These are phyloP conservation scores for Seiridium unicorne DNA, from an alignment of 2,329 filamentous ascomycete genomes.

Conservation along the genomic window DNA sequence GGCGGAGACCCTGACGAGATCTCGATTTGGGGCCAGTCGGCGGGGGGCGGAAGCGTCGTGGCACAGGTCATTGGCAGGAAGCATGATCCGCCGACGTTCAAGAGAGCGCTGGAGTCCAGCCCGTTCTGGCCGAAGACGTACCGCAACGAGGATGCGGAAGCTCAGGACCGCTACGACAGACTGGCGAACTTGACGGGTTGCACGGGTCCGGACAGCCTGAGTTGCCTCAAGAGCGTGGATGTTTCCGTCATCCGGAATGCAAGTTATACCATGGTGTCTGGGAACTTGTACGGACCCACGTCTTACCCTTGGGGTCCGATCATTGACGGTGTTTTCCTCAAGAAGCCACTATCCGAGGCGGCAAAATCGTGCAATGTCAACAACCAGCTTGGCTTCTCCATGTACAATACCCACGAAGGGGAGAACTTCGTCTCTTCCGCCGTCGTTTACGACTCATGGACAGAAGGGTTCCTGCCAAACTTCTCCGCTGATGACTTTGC, in stretches of 20 bases:
- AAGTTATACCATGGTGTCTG: conserved; percentile 43
- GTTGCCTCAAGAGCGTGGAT: conserved; percentile 53
- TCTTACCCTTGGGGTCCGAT: conserved; percentile 62
- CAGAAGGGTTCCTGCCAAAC: conserved; percentile 50
- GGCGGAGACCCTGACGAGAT: conserved; percentile 48
- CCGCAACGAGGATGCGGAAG: conserved; percentile 45
- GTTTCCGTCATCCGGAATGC: conserved; percentile 53
- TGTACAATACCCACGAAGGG: conserved; percentile 63
- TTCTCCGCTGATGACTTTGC: conserved; percentile 38
- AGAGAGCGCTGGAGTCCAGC: conserved; percentile 44
- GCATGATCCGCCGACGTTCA: conserved; percentile 42
- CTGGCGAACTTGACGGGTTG: conserved; percentile 49
- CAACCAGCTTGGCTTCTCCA: conserved; percentile 42
- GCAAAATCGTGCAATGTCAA: conserved; percentile 24
- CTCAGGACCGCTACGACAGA: conserved; percentile 48
- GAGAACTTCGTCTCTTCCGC: conserved; percentile 56
- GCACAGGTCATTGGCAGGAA: conserved; percentile 48
- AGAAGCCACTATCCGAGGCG: conserved; percentile 42
- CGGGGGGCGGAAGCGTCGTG: conserved; percentile 52
- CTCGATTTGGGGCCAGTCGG: conserved; percentile 53
- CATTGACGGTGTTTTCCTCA: conserved; percentile 54
- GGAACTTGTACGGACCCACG: conserved; percentile 51
- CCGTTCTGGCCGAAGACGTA: conserved; percentile 63
- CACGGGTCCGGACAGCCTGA: conserved; percentile 40
- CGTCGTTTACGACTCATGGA: conserved; percentile 50